These are phyloP conservation scores for Phyllosticta citrichinensis DNA, from an alignment of 2,329 filamentous ascomycete genomes.

Conservation along the genomic window DNA sequence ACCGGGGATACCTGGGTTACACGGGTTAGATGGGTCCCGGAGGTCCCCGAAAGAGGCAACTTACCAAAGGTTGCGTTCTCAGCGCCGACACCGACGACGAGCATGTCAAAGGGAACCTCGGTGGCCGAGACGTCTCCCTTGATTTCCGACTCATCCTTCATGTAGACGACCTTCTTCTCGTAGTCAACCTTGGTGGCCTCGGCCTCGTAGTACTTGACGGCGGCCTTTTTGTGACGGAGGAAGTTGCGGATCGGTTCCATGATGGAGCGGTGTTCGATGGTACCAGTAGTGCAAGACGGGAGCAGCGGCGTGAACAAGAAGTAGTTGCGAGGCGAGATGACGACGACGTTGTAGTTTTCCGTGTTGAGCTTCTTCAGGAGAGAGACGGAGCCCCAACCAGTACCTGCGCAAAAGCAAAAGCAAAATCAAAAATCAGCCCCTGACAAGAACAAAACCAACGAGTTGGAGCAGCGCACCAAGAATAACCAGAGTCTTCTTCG, in stretches of 20 bases:
- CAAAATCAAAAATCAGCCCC: conserved; percentile 17
- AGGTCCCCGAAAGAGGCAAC: conserved; percentile 14
- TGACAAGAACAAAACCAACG: not conserved
- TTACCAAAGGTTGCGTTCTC: conserved; percentile 95
- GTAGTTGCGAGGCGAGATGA: conserved; percentile 97
- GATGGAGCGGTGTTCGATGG: conserved; percentile 97
- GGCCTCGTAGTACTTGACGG: conserved; percentile 95
- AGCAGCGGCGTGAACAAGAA: conserved; percentile 98
- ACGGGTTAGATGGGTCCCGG: not conserved
- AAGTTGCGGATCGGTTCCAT: conserved; percentile 99
- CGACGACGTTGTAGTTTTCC: conserved; percentile 97
- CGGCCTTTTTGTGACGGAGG: conserved; percentile 84
- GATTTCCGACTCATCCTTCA: conserved; percentile 87
- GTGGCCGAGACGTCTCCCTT: conserved; percentile 74
- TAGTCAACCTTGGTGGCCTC: conserved; percentile 93
- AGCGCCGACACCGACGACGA: conserved; percentile 91
- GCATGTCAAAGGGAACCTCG: conserved; percentile 94
- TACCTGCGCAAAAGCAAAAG: conserved; percentile 50
- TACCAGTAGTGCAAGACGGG: conserved; percentile 92
- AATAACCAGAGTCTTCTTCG: conserved; percentile 94
- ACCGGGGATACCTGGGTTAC: conserved; percentile 61
- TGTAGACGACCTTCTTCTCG: conserved; percentile 76
- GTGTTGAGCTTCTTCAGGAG: conserved; percentile 98
- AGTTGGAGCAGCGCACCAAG: conserved; percentile 54
- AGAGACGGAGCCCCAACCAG: conserved; percentile 92